These are phyloP conservation scores for Ilyonectria mors-panacis DNA, from an alignment of 2,329 filamentous ascomycete species.

Conservation along the genomic window DNA sequence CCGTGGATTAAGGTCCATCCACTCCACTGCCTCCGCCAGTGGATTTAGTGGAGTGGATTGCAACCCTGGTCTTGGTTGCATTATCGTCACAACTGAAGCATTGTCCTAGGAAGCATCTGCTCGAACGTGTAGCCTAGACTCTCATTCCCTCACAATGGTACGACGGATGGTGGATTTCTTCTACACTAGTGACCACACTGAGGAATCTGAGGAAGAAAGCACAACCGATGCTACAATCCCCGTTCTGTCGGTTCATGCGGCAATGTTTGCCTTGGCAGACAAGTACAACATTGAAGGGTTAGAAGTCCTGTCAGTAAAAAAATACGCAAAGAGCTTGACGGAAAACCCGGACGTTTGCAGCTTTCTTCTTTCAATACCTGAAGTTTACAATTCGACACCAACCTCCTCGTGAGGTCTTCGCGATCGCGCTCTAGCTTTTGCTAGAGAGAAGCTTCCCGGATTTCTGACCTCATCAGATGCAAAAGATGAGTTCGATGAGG, in stretches of 20 bases:
- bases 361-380: conserved; percentile 26
- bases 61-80: neutral
- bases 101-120: conserved; percentile 16
- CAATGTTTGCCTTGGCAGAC: conserved; percentile 33
- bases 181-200: conserved; percentile 27
- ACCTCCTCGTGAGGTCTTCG: conserved; percentile 15
- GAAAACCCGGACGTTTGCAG: neutral
- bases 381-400: conserved; percentile 13
- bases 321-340: conserved; percentile 15
- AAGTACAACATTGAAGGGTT: conserved; percentile 34
- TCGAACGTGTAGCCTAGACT: conserved; percentile 24
- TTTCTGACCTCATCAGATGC: neutral
- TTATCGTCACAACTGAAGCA: conserved; percentile 1
- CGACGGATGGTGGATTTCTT: conserved; percentile 37
- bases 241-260: conserved; percentile 8
- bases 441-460: neutral
- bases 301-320: conserved; percentile 3
- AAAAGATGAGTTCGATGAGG: conserved; percentile 6
- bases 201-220: neutral
- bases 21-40: no score
- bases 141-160: conserved; percentile 11
- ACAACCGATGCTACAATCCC: neutral
- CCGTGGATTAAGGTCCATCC: no score
- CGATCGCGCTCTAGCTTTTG: conserved; percentile 9
- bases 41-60: no score